Base-by-base conservation (phyloP, 139 green algal genomes). In the Marvania coccoides region DNA sequence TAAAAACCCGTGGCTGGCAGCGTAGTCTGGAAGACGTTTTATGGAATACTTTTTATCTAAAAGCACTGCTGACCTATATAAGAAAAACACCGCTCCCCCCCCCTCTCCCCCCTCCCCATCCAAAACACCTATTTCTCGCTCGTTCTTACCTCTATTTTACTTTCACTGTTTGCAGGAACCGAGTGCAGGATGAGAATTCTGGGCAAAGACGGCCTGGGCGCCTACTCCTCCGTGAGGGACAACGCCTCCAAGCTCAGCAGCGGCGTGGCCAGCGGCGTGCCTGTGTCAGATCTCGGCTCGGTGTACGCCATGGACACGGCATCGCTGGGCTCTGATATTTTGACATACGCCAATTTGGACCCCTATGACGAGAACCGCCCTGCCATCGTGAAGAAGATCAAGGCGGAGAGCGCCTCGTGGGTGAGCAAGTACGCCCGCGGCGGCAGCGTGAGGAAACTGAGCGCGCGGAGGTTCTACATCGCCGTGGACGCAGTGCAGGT, bases 341-440 rank as follows among this genome's bases (percentile, higher is more conserved):
- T 38, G 19, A 23, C 40, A 10, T 70, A 70, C 14, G 14, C 53
- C 23, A 35, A n/a, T 6, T 12, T n/a, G 30, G 67, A 74, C 35
- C 37, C 37, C 9, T 36, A 39, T 19, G 42, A 61, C 45, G 24
- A 33, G 4, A 29, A 34, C 3, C 58, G 67, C 33, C 19, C 47
- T 30, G 26, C 39, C n/a, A 24, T 77, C 12, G 58, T 69, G 34
- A 77, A 84, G 65, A 13, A 67, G 38, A 38, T 85, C 1, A 81
- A 85, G 58, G 39, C 63, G n/a, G 72, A 88, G 14, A 59, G 67
- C 8, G 15, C 46, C 0, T 4, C 55, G 3, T 87, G 81, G 80
- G 75, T 76, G 35, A 54, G 31, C 38, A 81, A 76, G 47, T 87
- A 88, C 45, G 81, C 81, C 3, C 67, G 80, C 5, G 81, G 81